Evolutionary conservation across 495 filamentous ascomycete species (phyloP), one percentile per base, ranked within the genome.

Genomic region (Poronia punctata): DNA sequence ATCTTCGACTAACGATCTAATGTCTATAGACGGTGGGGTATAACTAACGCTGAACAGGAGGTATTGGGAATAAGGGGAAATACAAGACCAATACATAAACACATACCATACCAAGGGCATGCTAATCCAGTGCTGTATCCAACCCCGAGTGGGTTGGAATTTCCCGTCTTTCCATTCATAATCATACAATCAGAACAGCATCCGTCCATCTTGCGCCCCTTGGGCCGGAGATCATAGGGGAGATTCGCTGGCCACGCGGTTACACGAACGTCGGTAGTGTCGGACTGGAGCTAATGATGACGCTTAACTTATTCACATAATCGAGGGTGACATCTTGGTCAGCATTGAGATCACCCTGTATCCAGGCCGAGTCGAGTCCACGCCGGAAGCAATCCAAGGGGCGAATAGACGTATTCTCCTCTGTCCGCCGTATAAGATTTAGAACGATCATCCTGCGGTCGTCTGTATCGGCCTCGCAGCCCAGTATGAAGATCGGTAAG

Each of bases 401-500:
- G n/a, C 57, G 41, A 16, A 45, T 35, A 9, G 35, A 38, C 9
- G 38, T 43, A 18, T 40, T 53, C 27, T 57, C 59, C 17, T 53
- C 49, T 34, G 56, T 56, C 10, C 49, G 5, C 16, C 64, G 53
- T 4, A 60, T 37, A n/a, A n/a, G 29, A 12, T 64, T 59, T 10
- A 64, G 56, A 7, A 62, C 35, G 2, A 42, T 45, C 3, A 49
- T 49, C 29, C 60, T 48, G 26, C 61, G 56, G 10, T 59, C 58
- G 43, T 65, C 61, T 21, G 41, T 52, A 23, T 53, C 39, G 8
- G 64, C 61, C 38, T 67, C 61, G 46, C 57, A 64, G 19, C 61
- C 64, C n/a, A 65, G 33, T 28, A 65, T 50, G 28, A 67, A 57
- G n/a, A 67, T 27, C 7, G 61, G 60, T 35, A 64, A 64, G 21